A percentile compares a stretch with the other conserved stretches of the same genome.
Evolutionary conservation across 2,329 filamentous ascomycete genomes (phyloP).

Genomic region (Fusarium haematococcum): DNA sequence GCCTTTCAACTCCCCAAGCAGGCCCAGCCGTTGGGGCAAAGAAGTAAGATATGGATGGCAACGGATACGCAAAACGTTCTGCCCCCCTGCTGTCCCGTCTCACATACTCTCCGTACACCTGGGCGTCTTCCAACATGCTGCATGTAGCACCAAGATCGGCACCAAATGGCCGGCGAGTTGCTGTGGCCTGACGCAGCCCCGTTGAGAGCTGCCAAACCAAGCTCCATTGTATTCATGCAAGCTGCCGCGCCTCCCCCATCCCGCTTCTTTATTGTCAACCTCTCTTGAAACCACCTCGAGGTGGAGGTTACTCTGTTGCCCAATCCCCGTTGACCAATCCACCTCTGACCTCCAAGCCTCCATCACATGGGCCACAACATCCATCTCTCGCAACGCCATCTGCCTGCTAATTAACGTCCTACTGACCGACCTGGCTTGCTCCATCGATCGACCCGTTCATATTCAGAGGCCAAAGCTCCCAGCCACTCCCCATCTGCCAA

Average conservation of each 20-base stretch:
- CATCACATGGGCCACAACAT: neutral
- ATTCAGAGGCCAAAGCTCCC: constrained; percentile 30
- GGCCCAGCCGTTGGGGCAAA: neutral
- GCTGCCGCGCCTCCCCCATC: constrained; percentile 5
- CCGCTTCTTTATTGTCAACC: neutral
- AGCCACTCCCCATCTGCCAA: constrained; percentile 22
- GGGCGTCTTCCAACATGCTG: neutral
- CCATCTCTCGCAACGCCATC: neutral
- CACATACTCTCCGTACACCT: neutral
- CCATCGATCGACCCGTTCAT: neutral
- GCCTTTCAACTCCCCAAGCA: neutral
- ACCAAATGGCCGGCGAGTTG: constrained; percentile 10
- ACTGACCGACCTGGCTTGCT: neutral
- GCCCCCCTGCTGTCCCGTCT: neutral
- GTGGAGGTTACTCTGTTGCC: neutral
- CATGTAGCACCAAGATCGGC: constrained; percentile 15
- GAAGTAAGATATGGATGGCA: neutral
- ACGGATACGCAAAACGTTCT: neutral
- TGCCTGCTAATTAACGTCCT: neutral
- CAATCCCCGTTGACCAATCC: constrained; percentile 2
- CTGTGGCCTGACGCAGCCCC: constrained; percentile 9
- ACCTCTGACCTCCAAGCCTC: neutral
- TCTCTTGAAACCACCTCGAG: neutral
- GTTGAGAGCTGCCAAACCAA: constrained; percentile 9
- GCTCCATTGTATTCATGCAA: constrained; percentile 12